Conservation (phyloP, 1,284 basidiomycete species). For the Sporisorium scitamineum region DNA sequence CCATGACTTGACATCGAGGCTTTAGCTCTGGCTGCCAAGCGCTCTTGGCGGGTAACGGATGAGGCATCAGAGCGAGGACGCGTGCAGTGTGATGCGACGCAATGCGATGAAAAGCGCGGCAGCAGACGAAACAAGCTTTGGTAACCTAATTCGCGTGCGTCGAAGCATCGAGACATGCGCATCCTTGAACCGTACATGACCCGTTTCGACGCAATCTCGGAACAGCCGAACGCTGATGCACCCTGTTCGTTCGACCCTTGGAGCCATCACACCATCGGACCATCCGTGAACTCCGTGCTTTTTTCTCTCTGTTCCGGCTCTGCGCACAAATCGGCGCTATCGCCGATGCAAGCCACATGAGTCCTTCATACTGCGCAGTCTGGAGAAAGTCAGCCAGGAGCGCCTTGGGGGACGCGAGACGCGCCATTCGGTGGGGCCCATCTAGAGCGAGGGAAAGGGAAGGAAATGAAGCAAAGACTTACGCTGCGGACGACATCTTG, state of each 20-base stretch:
- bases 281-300: not conserved
- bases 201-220: conserved; percentile 7
- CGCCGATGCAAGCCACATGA: conserved; percentile 14
- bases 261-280: not conserved
- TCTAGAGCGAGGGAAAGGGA: too few species aligned
- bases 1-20: not conserved
- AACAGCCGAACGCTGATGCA: conserved; percentile 10
- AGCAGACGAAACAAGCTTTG: not conserved
- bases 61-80: not conserved
- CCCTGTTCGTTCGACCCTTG: not conserved
- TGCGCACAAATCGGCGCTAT: not conserved
- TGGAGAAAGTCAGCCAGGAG: not conserved
- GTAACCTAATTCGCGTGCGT: conserved; percentile 5
- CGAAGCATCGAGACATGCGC: conserved; percentile 7
- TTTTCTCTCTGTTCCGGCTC: not conserved
- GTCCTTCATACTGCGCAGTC: conserved; percentile 10
- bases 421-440: conserved; percentile 8
- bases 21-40: not conserved
- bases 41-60: not conserved
- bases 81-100: too few species aligned
- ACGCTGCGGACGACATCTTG: conserved; percentile 41
- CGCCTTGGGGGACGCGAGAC: not conserved
- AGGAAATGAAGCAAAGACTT: conserved; percentile 16
- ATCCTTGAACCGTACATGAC: not conserved
- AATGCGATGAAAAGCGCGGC: not conserved